Evolutionary conservation across 2,329 filamentous ascomycete genomes (phyloP).

Genomic region (Leptographium galeiforme): DNA sequence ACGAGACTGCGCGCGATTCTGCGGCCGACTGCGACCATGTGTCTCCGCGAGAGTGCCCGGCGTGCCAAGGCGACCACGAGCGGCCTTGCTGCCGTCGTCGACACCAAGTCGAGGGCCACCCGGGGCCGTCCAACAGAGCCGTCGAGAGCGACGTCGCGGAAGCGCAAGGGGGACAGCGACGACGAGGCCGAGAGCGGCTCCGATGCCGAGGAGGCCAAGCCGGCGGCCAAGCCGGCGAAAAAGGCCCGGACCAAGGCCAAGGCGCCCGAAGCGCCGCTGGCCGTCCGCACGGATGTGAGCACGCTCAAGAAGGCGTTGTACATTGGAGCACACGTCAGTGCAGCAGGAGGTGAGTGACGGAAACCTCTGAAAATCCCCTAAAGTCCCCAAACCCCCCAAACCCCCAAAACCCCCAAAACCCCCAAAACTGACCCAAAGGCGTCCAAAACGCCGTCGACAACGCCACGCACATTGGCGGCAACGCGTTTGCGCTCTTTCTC

Average conservation of each 20-base stretch:
- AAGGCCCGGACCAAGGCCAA: conserved; percentile 9
- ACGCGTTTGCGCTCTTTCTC: conserved; percentile 87
- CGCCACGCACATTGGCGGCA: conserved; percentile 69
- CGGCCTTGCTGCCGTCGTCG: neutral
- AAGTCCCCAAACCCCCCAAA: no score
- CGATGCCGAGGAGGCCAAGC: conserved; percentile 11
- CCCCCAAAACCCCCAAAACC: no score
- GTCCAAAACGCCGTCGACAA: conserved; percentile 82
- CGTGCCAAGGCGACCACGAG: neutral
- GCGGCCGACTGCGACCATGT: conserved; percentile 5
- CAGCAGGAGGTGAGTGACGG: conserved; percentile 57
- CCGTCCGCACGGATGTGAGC: conserved; percentile 47
- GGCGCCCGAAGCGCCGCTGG: conserved; percentile 40
- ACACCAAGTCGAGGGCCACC: neutral
- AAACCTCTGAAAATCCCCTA: no score
- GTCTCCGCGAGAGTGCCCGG: conserved; percentile 7
- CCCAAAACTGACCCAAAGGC: conserved; percentile 35
- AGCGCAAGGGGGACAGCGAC: conserved; percentile 6
- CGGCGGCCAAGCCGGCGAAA: conserved; percentile 7
- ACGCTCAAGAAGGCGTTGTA: conserved; percentile 60
- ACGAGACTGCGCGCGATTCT: neutral
- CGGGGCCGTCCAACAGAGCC: neutral
- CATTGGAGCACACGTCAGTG: conserved; percentile 85
- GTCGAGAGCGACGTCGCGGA: neutral
- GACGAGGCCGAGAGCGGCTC: neutral